Evolutionary conservation across 148 eudicot genomes (phyloP), one percentile per base, ranked within the genome.

Genomic region (Vaccinium darrowii): DNA sequence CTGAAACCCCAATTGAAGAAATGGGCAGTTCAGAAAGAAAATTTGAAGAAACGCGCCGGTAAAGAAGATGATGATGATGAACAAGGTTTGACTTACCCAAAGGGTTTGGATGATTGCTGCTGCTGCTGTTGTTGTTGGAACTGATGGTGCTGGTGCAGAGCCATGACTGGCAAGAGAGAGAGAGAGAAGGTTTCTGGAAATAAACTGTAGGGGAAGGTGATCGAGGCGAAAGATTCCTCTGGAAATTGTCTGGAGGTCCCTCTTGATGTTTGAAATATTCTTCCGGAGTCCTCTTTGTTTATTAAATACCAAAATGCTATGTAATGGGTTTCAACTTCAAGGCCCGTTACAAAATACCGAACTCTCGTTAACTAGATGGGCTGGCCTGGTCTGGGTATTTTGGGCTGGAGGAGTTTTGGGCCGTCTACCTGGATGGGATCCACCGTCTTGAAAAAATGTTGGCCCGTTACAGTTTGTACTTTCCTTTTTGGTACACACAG

Each of bases 51-150:
- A 43, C 47, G 47, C 0, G 7, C 5, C 47, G 47, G 6, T 43
- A 7, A 43, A 43, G 74, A 51, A 76, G 60, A 51, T 1, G 36
- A 30, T 30, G 33, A 39, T 65, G 47, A 43, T 43, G 47, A 18
- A 11, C 50, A 11, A 6, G 23, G 1, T 36, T 33, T 15, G 51
- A 15, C 5, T 84, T 80, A 91, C 93, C 90, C 83, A 76, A 88
- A 88, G 51, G 87, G 54, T 18, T 86, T 85, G 10, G 90, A 87
- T 67, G 84, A 88, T 67, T 80, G 87, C 53, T 84, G 92, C 50
- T 57, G 63, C 3, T 86, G 84, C 3, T 81, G 82, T 14, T 69
- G 88, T 33, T 83, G 87, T 67, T 84, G 90, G 50, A 84, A 86
- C 3, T 39, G 83, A 62, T 88, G 89, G 72, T 86, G 86, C 39